These are phyloP conservation scores for Ustilaginoidea virens DNA, from an alignment of 2,329 filamentous ascomycete species.

Conservation along the genomic window DNA sequence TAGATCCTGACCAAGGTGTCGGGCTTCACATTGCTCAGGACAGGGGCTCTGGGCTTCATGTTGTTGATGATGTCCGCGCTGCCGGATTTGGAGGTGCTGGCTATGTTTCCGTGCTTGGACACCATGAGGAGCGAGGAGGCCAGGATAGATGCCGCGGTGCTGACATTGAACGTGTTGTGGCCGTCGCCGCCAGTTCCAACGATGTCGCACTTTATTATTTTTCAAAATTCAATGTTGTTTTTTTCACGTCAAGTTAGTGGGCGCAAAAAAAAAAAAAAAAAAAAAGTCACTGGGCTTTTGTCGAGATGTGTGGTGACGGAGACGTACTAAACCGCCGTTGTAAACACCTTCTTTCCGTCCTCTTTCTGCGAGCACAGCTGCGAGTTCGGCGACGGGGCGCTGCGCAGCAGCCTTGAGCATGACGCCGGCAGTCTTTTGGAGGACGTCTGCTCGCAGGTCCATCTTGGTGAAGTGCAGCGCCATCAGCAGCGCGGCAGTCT, in stretches of 20 bases:
- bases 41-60: constrained; percentile 56
- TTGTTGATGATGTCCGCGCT: constrained; percentile 80
- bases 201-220: constrained; percentile 54
- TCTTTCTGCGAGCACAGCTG: constrained; percentile 41
- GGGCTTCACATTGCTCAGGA: constrained; percentile 60
- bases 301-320: too few species aligned
- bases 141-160: constrained; percentile 84
- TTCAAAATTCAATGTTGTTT: background rate
- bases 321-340: constrained; percentile 62
- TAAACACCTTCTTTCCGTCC: constrained; percentile 59
- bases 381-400: constrained; percentile 50
- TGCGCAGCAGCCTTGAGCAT: constrained; percentile 71
- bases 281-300: too few species aligned
- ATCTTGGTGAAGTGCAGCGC: constrained; percentile 81
- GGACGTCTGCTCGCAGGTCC: constrained; percentile 71
- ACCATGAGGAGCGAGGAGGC: constrained; percentile 73
- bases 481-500: constrained; percentile 76
- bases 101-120: constrained; percentile 91
- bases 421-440: constrained; percentile 66
- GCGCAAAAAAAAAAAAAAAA: too few species aligned
- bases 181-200: constrained; percentile 94
- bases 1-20: constrained; percentile 60
- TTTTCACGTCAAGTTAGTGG: background rate
- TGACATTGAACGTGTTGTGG: constrained; percentile 97
- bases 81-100: constrained; percentile 88